Base-by-base conservation (phyloP, 768 basidiomycete species). In the Collybiopsis confluens region DNA sequence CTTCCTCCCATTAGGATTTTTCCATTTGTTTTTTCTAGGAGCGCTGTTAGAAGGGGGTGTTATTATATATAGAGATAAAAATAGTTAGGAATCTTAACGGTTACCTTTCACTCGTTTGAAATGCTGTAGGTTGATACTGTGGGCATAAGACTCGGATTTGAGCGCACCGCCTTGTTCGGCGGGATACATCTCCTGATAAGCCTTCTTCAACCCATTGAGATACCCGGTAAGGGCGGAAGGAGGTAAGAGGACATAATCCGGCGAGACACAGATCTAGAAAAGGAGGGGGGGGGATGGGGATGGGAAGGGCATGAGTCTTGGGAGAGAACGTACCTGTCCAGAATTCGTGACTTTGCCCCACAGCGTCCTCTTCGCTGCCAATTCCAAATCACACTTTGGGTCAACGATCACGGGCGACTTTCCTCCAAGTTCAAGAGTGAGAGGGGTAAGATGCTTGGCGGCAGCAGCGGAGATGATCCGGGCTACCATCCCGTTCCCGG, bases 321-420 rank as follows among this genome's bases (percentile, higher is more conserved):
- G 40, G n/a, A 42, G n/a, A 42, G 40, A 11, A 35, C 47, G 35
- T 33, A 48, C 47, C 21, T 92, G 80, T 2, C 92, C 92, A 0
- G 80, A 82, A 59, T 94, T 94, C 35, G 76, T 68, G 44, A 72
- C 68, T 60, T 90, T 90, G n/a, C 90, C 90, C 88, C 89, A 92
- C 33, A 92, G 65, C 41, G 94, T 74, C n/a, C 91, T 77, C 40
- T 76, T 78, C 2, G 88, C 88, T 0, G 85, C 76, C 4, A 75
- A 69, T 54, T 82, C 74, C 46, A 92, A 68, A 62, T 93, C 85
- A 51, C 80, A 82, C 20, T 71, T 74, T 0, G 87, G 76, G 65
- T 92, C 88, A 41, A 94, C 70, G 56, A 92, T 72, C 18, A 83
- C 88, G 1, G 90, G 90, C 1, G 74, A 77, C 56, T 81, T 80